Evolutionary conservation across 208 protist genomes (phyloP).

Genomic region (Trypanosoma avium): DNA sequence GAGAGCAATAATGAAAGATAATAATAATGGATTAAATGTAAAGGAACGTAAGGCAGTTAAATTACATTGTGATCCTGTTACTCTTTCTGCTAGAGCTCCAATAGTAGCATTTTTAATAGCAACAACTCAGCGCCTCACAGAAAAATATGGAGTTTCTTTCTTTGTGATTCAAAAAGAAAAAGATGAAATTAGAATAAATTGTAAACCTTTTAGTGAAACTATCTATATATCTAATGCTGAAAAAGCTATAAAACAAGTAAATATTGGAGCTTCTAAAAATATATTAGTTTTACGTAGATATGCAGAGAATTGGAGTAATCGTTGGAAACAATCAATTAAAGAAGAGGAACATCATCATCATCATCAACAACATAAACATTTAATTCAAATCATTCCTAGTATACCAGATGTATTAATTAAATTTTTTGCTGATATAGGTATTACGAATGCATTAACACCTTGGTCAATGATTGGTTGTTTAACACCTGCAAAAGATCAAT

Average conservation of each 20-base stretch:
- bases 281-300: neutral
- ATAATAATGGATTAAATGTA: neutral
- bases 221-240: neutral
- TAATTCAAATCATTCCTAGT: neutral
- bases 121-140: neutral
- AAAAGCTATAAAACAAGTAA: neutral
- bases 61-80: neutral
- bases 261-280: neutral
- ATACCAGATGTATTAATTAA: slow-evolving; percentile 3
- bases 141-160: slow-evolving; percentile 12
- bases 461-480: slow-evolving; percentile 12
- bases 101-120: neutral
- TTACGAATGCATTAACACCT: neutral
- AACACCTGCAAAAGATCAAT: neutral
- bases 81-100: neutral
- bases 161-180: neutral
- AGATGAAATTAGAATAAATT: neutral
- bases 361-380: neutral
- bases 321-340: neutral
- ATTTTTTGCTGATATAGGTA: slow-evolving; percentile 16
- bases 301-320: neutral
- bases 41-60: neutral
- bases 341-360: too few species aligned
- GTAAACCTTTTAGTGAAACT: neutral
- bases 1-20: neutral